phyloP scores from a whole-genome alignment of 805 yeast species.

The Blastobotrys robertii region DNA sequence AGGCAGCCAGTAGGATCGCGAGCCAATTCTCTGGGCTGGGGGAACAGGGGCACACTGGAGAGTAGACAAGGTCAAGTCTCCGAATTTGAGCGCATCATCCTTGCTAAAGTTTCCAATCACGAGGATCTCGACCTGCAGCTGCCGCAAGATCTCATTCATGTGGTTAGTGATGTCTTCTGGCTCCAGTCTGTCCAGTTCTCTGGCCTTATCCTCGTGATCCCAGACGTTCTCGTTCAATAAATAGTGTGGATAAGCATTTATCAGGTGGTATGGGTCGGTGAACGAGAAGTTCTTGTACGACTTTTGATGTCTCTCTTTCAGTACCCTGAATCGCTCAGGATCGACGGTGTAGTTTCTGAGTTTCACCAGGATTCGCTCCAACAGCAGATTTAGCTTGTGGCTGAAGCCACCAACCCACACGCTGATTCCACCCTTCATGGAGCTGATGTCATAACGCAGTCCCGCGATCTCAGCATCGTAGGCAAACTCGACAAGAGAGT shows the following conservation, averaged over 20 bases:
- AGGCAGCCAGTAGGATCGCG: constrained; percentile 32
- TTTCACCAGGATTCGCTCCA: constrained; percentile 49
- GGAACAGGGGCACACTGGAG: constrained; percentile 34
- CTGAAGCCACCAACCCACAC: constrained; percentile 70
- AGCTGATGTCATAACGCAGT: constrained; percentile 44
- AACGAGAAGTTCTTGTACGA: constrained; percentile 59
- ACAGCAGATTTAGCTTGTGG: constrained; percentile 60
- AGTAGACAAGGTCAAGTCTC: constrained; percentile 33
- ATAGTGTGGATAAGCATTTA: constrained; percentile 50
- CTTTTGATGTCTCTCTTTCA: constrained; percentile 55
- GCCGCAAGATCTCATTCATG: constrained; percentile 43
- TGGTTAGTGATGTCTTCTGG: constrained; percentile 44
- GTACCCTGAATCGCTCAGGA: constrained; percentile 51
- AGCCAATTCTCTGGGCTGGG: constrained; percentile 35
- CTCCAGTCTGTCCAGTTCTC: constrained; percentile 35
- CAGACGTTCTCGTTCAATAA: constrained; percentile 68
- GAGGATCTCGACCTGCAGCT: constrained; percentile 60
- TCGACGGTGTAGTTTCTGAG: constrained; percentile 42
- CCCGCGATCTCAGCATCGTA: constrained; percentile 85
- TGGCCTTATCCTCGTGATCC: constrained; percentile 50
- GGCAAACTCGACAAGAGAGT: constrained; percentile 61
- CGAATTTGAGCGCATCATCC: constrained; percentile 43
- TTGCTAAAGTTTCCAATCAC: constrained; percentile 63
- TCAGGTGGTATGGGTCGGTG: constrained; percentile 70
- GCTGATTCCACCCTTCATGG: constrained; percentile 61